Conservation (phyloP, 371 early-diverging fungal genomes). For the Mucor irregularis region DNA sequence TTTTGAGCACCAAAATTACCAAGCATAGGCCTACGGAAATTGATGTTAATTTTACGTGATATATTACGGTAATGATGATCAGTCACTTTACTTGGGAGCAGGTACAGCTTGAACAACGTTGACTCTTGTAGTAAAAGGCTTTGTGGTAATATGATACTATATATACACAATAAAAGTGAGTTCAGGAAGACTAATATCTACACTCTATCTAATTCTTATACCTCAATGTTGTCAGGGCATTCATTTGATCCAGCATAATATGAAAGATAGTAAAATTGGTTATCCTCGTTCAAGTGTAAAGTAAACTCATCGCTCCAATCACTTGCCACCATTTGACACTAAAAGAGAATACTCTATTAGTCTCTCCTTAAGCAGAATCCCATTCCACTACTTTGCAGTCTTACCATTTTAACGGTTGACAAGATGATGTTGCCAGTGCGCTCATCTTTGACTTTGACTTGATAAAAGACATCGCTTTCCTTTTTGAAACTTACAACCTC, state of each 20-base stretch:
- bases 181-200: not conserved
- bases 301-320: constrained; percentile 30
- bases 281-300: constrained; percentile 27
- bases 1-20: constrained; percentile 23
- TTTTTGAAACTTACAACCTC: constrained; percentile 21
- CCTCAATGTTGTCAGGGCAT: constrained; percentile 5
- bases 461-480: constrained; percentile 16
- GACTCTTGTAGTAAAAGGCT: constrained; percentile 18
- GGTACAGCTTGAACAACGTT: constrained; percentile 9
- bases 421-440: constrained; percentile 18
- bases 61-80: not conserved
- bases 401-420: constrained; percentile 26
- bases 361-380: not conserved
- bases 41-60: not conserved
- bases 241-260: constrained; percentile 26
- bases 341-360: not conserved
- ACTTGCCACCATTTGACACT: constrained; percentile 35
- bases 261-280: constrained; percentile 23
- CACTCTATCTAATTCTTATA: not conserved
- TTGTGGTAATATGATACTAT: constrained; percentile 16
- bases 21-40: constrained; percentile 15
- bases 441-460: constrained; percentile 33
- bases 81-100: constrained; percentile 18
- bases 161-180: not conserved
- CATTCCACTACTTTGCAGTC: no score